A percentile compares a stretch with the other conserved stretches of the same genome.
Conservation (phyloP, 2,329 filamentous ascomycete genomes). For the Graphium sp. region DNA sequence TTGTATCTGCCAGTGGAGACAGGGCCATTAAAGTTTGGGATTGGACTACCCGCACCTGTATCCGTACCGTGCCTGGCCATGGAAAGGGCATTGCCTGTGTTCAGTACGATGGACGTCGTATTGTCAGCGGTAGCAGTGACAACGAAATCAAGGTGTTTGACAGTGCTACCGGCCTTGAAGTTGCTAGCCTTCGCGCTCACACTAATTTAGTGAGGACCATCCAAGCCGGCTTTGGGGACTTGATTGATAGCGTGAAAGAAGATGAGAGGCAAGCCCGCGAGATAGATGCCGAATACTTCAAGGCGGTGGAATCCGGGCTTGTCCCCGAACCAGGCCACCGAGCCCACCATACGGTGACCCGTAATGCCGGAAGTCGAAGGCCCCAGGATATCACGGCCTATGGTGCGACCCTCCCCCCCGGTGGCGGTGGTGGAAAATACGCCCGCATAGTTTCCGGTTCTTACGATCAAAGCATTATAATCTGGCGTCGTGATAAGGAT, state of each 20-base stretch:
- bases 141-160: constrained; percentile 95
- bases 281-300: constrained; percentile 59
- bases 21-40: constrained; percentile 91
- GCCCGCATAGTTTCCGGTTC: constrained; percentile 93
- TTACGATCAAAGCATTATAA: constrained; percentile 89
- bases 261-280: constrained; percentile 55
- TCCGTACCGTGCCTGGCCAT: constrained; percentile 69
- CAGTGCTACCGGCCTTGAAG: constrained; percentile 67
- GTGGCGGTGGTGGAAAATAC: constrained; percentile 77
- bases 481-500: constrained; percentile 78
- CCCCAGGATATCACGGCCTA: constrained; percentile 64
- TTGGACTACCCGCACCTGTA: constrained; percentile 61
- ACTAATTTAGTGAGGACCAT: constrained; percentile 78
- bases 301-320: constrained; percentile 33
- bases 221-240: constrained; percentile 84
- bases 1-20: constrained; percentile 91
- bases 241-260: constrained; percentile 63
- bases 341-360: too few relatives aligned
- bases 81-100: constrained; percentile 94
- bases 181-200: constrained; percentile 74
- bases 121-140: constrained; percentile 92
- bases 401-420: constrained; percentile 76
- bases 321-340: constrained; percentile 18
- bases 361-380: constrained; percentile 56
- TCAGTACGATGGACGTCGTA: constrained; percentile 83